Base-by-base conservation (phyloP, 1,139 yeast species). In the Scheffersomyces stambukii region DNA sequence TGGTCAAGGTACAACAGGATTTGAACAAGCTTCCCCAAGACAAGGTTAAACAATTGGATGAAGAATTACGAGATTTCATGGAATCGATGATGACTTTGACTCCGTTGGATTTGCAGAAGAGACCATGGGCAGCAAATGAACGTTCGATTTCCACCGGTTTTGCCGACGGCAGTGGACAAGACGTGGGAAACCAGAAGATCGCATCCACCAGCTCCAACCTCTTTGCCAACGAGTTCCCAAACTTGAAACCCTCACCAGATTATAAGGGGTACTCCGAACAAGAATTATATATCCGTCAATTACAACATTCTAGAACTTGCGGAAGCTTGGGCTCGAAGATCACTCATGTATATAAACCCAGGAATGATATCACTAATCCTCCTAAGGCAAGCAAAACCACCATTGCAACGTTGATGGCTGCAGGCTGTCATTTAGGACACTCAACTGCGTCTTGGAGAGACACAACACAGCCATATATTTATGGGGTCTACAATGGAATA, bases 381-480 rank as follows among this genome's bases (percentile, higher is more conserved):
- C 64, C 69, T 19, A 49, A 67, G 18, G 64, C 76, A 14, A 60
- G 70, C 18, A 75, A 81, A 35, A 53, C 83, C 8, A 69, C 91
- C 2, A 62, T 86, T 19, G 64, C 84, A 16, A 77, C 78, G 34
- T 68, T 89, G 31, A 54, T 89, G 57, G 94, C 96, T 4, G 86
- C 97, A 0, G 97, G 96, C 25, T 91, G 91, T 29, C 98, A 91
- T 56, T 64, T 91, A 43, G 98, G 98, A 16, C 96, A 91, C 48
- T 74, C 95, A 4, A 81, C 79, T 21, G 66, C 84, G 4, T 63
- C 81, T 43, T 82, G 84, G 75, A 77, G 95, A 45, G 78, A 91
- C n/a, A 73, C 82, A 19, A 84, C 89, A 25, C 94, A 88, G 55
- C 93, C 94, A 8, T 91, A 70, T 54, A 73, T 91, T 29, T 82